Base-by-base conservation (phyloP, 495 filamentous ascomycete species). In the Cryomyces minteri region DNA sequence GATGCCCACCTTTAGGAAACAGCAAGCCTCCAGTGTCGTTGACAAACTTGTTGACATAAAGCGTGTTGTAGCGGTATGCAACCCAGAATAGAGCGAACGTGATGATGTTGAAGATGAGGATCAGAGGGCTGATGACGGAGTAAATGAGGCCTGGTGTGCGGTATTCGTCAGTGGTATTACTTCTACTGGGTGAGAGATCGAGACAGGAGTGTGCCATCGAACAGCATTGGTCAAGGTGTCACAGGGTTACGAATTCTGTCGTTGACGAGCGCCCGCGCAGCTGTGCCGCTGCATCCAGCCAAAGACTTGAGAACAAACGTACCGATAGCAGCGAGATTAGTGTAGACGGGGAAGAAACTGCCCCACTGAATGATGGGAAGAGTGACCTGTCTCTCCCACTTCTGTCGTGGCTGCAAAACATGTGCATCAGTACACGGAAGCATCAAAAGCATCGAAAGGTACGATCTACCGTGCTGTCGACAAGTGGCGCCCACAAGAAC, bases 81-180 rank as follows among this genome's bases (percentile, higher is more conserved):
- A 94, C 76, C 88, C 88, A 98, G 58, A 98, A 86, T 4, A 98
- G 68, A 48, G 77, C 74, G 63, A 96, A 96, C 0, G 88, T 96
- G 58, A 94, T 75, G 54, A 94, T 79, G 49, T 90, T 88, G 67
- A 98, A 96, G 39, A 98, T 59, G 40, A 92, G 69, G 53, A 98
- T 94, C 41, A 96, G 69, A 5, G 90, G 90, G 2, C 88, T 77
- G 33, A 96, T 79, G 43, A 95, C 74, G 37, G 73, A 84, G 65
- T 98, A 98, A 47, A 95, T 86, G 49, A 98, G 62, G 7, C 83
- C 34, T 72, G 76, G 39, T 8, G 18, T 25, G 18, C 18, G 18
- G 18, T 25, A 25, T 2, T 25, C 18, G 18, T 25, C 18, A 25
- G 18, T 25, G 18, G 18, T 25, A 25, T 25, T 25, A 25, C 18